Evolutionary conservation across 805 yeast species (phyloP), one percentile per base, ranked within the genome.

Genomic region (Ogataea nakhonphanomensis): DNA sequence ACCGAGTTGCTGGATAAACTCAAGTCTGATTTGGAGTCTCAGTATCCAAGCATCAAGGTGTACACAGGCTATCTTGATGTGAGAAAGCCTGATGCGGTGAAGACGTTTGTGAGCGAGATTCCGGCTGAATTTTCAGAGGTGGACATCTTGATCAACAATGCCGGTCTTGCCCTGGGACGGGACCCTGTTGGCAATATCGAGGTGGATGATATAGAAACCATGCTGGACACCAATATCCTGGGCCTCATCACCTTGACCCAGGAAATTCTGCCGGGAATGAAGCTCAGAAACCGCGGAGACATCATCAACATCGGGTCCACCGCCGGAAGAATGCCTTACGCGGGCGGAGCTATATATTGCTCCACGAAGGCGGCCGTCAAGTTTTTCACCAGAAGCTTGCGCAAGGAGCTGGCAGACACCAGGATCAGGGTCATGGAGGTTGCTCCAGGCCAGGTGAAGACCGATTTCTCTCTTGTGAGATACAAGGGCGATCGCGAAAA

Each of bases 281-380:
- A 68, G 52, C 55, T 55, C 35, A 70, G 69, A 47, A 63, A 70
- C 46, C 50, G 64, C 4, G 77, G 78, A 30, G 85, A 79, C 49
- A 73, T 81, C 46, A 75, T 81, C 50, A 78, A 78, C 57, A 55
- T 81, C 41, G 86, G 87, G 17, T 78, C 84, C 4, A 77, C 80
- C 61, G 87, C 87, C 11, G 87, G 86, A 23, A 66, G 82, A 51
- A 84, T 79, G 44, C 75, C 84, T 4, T 80, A 81, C 58, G 83
- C 84, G 5, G 80, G 82, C 34, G 87, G 86, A 31, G 73, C 78
- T n/a, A 75, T 81, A 44, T 81, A 81, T 63, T 80, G 86, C 61
- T 74, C 86, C 13, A 75, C 84, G 39, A 81, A 81, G 61, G 79
- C 84, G 10, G 79, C 81, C 12, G 70, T 81, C 44, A 75, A 58